phyloP scores from a whole-genome alignment of 139 green algal genomes.

The Tetratostichococcus sp. region DNA sequence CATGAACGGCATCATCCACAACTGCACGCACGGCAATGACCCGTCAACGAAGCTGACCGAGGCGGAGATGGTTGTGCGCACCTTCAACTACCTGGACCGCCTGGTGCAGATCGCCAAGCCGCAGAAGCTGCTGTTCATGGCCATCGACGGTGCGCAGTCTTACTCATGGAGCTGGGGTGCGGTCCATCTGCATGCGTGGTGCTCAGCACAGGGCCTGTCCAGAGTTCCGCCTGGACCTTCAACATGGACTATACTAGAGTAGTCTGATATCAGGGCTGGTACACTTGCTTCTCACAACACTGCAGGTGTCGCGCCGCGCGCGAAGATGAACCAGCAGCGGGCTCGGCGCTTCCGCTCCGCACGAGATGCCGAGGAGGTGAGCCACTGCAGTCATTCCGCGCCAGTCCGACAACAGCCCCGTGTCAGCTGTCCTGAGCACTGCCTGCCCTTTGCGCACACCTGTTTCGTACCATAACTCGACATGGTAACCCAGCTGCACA shows the following conservation, averaged over 20 bases:
- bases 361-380: slow-evolving; percentile 31
- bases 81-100: slow-evolving; percentile 89
- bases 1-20: slow-evolving; percentile 97
- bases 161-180: not conserved
- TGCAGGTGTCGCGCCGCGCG: slow-evolving; percentile 77
- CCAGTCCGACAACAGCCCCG: no score
- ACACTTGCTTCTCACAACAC: no score
- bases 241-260: no score
- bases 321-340: slow-evolving; percentile 97
- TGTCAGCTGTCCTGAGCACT: no score
- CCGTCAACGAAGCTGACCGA: slow-evolving; percentile 68
- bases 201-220: no score
- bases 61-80: slow-evolving; percentile 85
- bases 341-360: slow-evolving; percentile 76
- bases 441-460: no score
- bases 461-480: not conserved
- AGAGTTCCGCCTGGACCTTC: no score
- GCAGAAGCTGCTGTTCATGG: slow-evolving; percentile 87
- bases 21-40: slow-evolving; percentile 90
- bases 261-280: no score
- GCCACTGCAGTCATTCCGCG: not conserved
- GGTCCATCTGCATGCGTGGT: not conserved
- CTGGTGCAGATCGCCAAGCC: slow-evolving; percentile 87
- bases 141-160: slow-evolving; percentile 76
- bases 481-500: no score